Percentiles rank a stretch among this genome's conserved stretches.
These are phyloP conservation scores for Pythium sukuiense DNA, from an alignment of 352 stramenopile species.

Conservation along the genomic window DNA sequence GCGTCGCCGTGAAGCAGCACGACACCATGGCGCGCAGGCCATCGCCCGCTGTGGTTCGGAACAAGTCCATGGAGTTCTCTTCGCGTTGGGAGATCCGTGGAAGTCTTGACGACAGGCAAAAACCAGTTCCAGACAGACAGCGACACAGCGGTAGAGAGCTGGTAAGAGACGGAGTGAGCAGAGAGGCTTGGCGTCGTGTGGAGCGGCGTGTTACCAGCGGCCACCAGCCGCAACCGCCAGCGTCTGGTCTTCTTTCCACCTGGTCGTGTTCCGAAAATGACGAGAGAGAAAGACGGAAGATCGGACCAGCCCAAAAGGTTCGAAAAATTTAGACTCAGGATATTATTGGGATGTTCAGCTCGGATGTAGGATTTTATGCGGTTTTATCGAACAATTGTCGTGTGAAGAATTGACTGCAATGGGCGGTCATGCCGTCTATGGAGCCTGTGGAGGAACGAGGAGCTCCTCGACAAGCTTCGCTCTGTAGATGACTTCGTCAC, in stretches of 20 bases:
- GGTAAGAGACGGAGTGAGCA: background rate
- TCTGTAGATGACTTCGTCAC: slow-evolving; percentile 12
- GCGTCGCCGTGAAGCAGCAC: slow-evolving; percentile 60
- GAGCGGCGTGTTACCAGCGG: background rate
- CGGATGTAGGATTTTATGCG: background rate
- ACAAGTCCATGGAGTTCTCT: slow-evolving; percentile 13
- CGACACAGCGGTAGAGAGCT: background rate
- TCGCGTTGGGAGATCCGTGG: background rate
- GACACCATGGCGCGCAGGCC: slow-evolving; percentile 47
- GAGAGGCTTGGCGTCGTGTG: background rate
- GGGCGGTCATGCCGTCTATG: background rate
- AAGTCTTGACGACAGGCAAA: background rate
- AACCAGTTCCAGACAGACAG: background rate
- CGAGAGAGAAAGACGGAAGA: slow-evolving; percentile 2
- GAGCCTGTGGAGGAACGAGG: background rate
- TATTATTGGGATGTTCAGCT: slow-evolving; percentile 10
- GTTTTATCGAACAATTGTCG: slow-evolving; percentile 1
- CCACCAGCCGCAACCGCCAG: background rate
- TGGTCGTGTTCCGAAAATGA: background rate
- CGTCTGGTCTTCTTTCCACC: background rate
- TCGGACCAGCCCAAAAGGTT: background rate
- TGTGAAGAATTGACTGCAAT: background rate
- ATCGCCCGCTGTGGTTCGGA: slow-evolving; percentile 20
- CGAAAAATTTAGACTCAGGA: slow-evolving; percentile 18
- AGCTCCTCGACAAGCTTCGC: slow-evolving; percentile 4